Evolutionary conservation across 1,284 basidiomycete species (phyloP).

Genomic region (Malassezia yamatoensis): DNA sequence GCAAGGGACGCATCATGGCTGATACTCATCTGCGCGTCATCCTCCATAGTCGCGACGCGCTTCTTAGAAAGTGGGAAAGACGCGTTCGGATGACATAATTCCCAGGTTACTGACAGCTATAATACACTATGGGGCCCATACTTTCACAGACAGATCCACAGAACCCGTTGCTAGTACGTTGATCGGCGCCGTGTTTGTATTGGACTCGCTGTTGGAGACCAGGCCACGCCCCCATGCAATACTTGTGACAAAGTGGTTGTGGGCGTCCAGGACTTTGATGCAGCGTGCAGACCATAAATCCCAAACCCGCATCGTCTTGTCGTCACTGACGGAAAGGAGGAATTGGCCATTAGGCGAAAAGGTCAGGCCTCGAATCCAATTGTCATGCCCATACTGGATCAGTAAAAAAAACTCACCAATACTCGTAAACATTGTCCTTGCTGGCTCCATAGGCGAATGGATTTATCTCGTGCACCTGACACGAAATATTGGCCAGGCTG

Average conservation of each 20-base stretch:
- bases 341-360: slow-evolving; percentile 58
- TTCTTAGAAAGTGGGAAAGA: neutral
- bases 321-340: slow-evolving; percentile 75
- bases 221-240: slow-evolving; percentile 42
- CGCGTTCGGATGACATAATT: slow-evolving; percentile 3
- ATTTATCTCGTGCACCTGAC: slow-evolving; percentile 77
- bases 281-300: slow-evolving; percentile 71
- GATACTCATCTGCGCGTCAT: neutral
- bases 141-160: slow-evolving; percentile 34
- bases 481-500: slow-evolving; percentile 58
- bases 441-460: slow-evolving; percentile 75
- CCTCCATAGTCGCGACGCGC: neutral
- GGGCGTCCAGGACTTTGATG: slow-evolving; percentile 71
- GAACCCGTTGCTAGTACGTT: slow-evolving; percentile 44
- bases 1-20: neutral
- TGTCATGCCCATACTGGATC: slow-evolving; percentile 31
- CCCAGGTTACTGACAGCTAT: slow-evolving; percentile 1
- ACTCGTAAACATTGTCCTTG: slow-evolving; percentile 64
- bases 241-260: slow-evolving; percentile 64
- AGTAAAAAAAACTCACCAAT: slow-evolving; percentile 39
- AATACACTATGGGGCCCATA: slow-evolving; percentile 36
- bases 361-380: slow-evolving; percentile 37
- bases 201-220: slow-evolving; percentile 13
- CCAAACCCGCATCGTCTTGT: slow-evolving; percentile 82
- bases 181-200: slow-evolving; percentile 22